Evolutionary conservation across 2,329 filamentous ascomycete genomes (phyloP), one percentile per base, ranked within the genome.

Genomic region (Cordyceps javanica): DNA sequence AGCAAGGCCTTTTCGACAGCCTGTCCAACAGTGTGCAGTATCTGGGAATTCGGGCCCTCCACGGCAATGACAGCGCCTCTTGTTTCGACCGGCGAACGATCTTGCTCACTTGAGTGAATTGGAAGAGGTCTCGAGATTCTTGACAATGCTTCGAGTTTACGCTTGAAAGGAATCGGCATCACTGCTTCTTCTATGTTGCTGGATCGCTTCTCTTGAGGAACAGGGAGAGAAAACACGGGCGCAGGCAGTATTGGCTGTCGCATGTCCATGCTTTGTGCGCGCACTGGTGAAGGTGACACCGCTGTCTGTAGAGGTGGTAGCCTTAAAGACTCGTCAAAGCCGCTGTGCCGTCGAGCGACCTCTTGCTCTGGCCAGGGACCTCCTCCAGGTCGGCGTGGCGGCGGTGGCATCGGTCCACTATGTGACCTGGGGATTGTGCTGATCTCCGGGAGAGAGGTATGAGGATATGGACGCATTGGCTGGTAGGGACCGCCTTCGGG

Each of bases 51-150:
- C 19, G 87, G 79, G 1, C 92, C 92, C 70, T 97, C 93, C 28
- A 97, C 76, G 0, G 90, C 88, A 61, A 97, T 86, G 38, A 97
- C 82, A 0, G 89, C 83, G 0, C 93, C 92, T n/a, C 91, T 82
- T 7, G 77, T 75, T 63, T 76, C 72, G 59, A 72, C 68, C 2
- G 61, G 61, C 3, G 66, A 62, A 4, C 64, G 65, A 7, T 66
- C 68, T 3, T 71, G 69, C 5, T 69, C 44, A 26, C 32, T 66
- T 1, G 73, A 66, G 11, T 19, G 46, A 16, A 73, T 64, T 6
- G 74, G 72, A 14, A 90, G 75, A 0, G 89, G 85, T 25, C 87
- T 89, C 46, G 88, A 88, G 62, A 97, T 90, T 60, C 85, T 86
- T 16, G 84, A 79, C 34, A 97, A 77, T 2, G 93, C 80, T 50